Evolutionary conservation across 768 basidiomycete species (phyloP).

Genomic region (Termitomyces sp.): DNA sequence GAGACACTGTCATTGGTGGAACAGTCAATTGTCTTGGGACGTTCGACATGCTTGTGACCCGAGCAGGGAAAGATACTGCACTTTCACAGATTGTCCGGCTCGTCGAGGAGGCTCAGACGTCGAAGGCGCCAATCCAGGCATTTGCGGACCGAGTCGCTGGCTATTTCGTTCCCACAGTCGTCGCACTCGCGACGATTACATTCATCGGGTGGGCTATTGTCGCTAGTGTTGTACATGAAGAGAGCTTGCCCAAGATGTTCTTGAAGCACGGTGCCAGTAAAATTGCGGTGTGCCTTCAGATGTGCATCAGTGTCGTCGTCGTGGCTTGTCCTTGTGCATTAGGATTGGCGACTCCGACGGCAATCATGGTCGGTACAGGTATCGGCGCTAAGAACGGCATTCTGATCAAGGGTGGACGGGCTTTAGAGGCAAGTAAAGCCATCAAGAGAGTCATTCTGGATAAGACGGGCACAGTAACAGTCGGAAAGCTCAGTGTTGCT

Average conservation of each 20-base stretch:
- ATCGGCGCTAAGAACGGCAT: conserved; percentile 97
- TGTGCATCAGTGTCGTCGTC: conserved; percentile 97
- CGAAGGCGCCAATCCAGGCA: conserved; percentile 96
- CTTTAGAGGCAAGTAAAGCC: conserved; percentile 83
- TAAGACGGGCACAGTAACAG: conserved; percentile 96
- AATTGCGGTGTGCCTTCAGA: conserved; percentile 88
- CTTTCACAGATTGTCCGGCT: conserved; percentile 94
- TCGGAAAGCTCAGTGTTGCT: conserved; percentile 85
- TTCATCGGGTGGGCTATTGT: conserved; percentile 82
- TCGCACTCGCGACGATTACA: conserved; percentile 75
- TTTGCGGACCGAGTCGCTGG: conserved; percentile 95
- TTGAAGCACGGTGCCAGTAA: conserved; percentile 76
- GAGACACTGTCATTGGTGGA: conserved; percentile 89
- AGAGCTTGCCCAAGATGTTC: conserved; percentile 79
- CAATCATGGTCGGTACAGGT: conserved; percentile 99
- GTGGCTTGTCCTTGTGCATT: conserved; percentile 98
- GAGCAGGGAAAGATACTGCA: conserved; percentile 95
- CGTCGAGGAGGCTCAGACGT: conserved; percentile 97
- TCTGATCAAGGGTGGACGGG: conserved; percentile 94
- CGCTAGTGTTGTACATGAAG: conserved; percentile 48
- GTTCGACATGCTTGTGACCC: conserved; percentile 92
- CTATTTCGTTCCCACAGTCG: conserved; percentile 90
- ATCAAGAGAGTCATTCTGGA: conserved; percentile 85
- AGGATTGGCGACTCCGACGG: conserved; percentile 93
- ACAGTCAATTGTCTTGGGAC: conserved; percentile 97